Base-by-base conservation (phyloP, 2,329 filamentous ascomycete genomes). In the Keithomyces neogunnii region DNA sequence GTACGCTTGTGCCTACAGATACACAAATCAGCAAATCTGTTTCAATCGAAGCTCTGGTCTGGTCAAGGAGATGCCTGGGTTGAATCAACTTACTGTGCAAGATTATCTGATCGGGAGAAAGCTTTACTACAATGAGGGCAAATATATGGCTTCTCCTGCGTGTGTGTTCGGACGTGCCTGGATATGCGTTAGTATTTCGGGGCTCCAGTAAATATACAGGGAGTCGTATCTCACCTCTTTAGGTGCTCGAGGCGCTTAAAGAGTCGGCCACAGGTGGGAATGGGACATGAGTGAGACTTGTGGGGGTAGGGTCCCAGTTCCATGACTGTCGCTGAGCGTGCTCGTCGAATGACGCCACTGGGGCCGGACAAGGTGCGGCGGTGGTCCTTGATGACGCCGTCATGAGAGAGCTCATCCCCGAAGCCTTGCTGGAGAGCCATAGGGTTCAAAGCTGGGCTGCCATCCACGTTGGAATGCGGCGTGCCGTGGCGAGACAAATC, bases 181-280 rank as follows among this genome's bases (percentile, higher is more conserved):
- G 68, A 31, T 33, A 3, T n/a, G n/a, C 2, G 40, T 53, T 50
- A 53, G 51, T 10, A 35, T 46, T 3, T 19, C 3, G 6, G 13
- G 32, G 5, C 33, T 10, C 8, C 38, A 11, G 35, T 19, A 4
- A 26, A 19, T 11, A 31, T 8, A 5, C 31, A 11, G 9, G 9
- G 64, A 63, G 64, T 36, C 33, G 68, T 64, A 65, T 77, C 87
- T 83, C 89, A 95, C 89, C 92, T 85, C 81, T 99, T 99, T 66
- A 99, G 84, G 75, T 99, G 93, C 76, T 99, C 93, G 76, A 99
- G 82, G 71, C 93, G 86, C 84, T 99, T 99, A 81, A 99, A 99
- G 56, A 96, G 81, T 64, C 93, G 86, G 50, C 93, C 93, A 68
- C 93, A 99, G 51, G 92, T 95, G 31, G 93, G 93, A 63, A 99